Percentiles rank a stretch among this genome's conserved stretches.
phyloP scores from a whole-genome alignment of 257 asterid genomes.

The Przewalskia tangutica region DNA sequence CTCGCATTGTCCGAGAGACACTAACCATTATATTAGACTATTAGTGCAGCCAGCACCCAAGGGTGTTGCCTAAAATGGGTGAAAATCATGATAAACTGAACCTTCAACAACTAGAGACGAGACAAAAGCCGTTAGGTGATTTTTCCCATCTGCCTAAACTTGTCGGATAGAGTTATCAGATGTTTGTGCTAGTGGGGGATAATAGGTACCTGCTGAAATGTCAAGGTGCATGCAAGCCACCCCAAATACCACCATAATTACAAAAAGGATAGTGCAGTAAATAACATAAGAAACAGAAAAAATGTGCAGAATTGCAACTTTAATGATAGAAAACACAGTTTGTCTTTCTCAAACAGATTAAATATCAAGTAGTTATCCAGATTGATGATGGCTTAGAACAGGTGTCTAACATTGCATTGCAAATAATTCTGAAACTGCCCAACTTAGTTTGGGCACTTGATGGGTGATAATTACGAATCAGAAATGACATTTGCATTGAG shows the following conservation, averaged over 20 bases:
- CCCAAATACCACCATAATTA: neutral
- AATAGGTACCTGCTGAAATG: neutral
- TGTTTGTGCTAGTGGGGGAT: neutral
- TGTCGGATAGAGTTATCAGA: too few species aligned
- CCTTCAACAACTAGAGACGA: neutral
- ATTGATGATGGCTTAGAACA: neutral
- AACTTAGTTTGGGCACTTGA: constrained; percentile 9
- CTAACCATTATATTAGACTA: neutral
- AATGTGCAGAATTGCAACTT: neutral
- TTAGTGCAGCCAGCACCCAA: neutral
- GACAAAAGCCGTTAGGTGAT: neutral
- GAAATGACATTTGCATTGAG: constrained; percentile 36
- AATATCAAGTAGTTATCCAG: neutral
- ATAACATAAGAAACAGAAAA: neutral
- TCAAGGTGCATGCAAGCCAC: neutral
- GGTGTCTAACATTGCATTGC: neutral
- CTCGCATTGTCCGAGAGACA: neutral
- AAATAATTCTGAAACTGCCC: neutral
- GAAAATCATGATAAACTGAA: neutral
- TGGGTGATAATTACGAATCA: constrained; percentile 18
- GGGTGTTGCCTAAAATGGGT: neutral
- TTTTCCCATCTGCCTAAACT: too few species aligned
- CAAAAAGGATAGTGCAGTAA: neutral
- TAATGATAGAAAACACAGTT: neutral
- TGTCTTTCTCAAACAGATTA: neutral